A percentile compares a stretch with the other conserved stretches of the same genome.
These are phyloP conservation scores for Penicillium sumatraense DNA, from an alignment of 2,329 filamentous ascomycete species.

Conservation along the genomic window DNA sequence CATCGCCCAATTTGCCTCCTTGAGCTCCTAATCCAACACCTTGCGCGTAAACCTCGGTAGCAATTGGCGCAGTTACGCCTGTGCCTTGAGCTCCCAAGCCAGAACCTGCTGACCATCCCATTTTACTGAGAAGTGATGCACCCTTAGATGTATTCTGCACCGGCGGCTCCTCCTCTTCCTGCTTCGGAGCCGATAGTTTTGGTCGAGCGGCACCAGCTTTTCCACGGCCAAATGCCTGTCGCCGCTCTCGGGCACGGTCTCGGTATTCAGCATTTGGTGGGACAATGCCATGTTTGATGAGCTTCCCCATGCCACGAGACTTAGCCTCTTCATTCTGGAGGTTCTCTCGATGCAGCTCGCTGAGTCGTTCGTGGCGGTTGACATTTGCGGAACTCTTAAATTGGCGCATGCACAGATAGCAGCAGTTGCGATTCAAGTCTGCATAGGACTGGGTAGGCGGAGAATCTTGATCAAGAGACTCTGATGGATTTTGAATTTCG, in stretches of 20 bases:
- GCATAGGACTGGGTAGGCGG: conserved; percentile 63
- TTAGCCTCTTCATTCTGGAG: conserved; percentile 52
- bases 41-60: conserved; percentile 54
- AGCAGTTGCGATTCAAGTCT: conserved; percentile 61
- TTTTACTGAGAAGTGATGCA: conserved; percentile 55
- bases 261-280: conserved; percentile 47
- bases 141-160: conserved; percentile 49
- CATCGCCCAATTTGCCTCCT: conserved; percentile 55
- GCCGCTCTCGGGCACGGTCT: conserved; percentile 52
- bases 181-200: conserved; percentile 30
- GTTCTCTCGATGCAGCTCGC: conserved; percentile 61
- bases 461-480: conserved; percentile 29
- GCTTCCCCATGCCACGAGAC: conserved; percentile 44
- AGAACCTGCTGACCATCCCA: conserved; percentile 55
- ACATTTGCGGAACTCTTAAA: conserved; percentile 61
- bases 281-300: conserved; percentile 47
- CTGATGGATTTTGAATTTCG: conserved; percentile 17
- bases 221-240: conserved; percentile 47
- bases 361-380: conserved; percentile 63
- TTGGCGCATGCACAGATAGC: conserved; percentile 65
- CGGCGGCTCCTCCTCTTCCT: conserved; percentile 33
- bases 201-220: conserved; percentile 25
- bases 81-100: conserved; percentile 55
- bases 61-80: conserved; percentile 52
- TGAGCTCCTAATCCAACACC: conserved; percentile 56